These are phyloP conservation scores for Talaromyces ruber DNA, from an alignment of 495 filamentous ascomycete species.

Conservation along the genomic window DNA sequence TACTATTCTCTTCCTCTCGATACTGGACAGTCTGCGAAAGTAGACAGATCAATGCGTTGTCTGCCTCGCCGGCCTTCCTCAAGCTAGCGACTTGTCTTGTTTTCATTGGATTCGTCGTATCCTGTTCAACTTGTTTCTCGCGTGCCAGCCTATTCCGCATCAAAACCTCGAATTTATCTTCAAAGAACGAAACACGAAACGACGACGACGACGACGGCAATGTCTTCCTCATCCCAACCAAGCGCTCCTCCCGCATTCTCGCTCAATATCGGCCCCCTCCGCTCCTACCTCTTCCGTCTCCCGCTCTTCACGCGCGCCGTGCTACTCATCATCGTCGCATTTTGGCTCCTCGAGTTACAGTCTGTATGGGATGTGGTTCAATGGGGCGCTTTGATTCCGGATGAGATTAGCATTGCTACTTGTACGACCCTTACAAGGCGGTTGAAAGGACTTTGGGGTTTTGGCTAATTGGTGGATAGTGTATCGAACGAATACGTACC, in stretches of 20 bases:
- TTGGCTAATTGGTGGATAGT: constrained; percentile 45
- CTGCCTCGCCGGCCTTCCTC: not conserved
- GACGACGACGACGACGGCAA: not conserved
- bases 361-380: constrained; percentile 56
- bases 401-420: constrained; percentile 60
- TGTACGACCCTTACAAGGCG: constrained; percentile 54
- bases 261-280: constrained; percentile 42
- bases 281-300: constrained; percentile 71
- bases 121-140: not conserved
- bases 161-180: constrained; percentile 9
- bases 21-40: not conserved
- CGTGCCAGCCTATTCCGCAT: not conserved
- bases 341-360: constrained; percentile 60
- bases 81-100: not conserved
- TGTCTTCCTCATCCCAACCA: constrained; percentile 10
- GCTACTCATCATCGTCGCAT: constrained; percentile 54
- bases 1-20: not conserved
- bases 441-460: too few relatives aligned
- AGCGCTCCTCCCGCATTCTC: constrained; percentile 34
- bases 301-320: constrained; percentile 79
- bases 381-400: constrained; percentile 73
- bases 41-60: not conserved
- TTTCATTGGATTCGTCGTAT: not conserved
- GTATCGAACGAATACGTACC: constrained; percentile 89
- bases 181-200: not conserved